A percentile compares a stretch with the other conserved stretches of the same genome.
phyloP scores from a whole-genome alignment of 176 grass and related monocot genomes.

The Carex myosuroides region DNA sequence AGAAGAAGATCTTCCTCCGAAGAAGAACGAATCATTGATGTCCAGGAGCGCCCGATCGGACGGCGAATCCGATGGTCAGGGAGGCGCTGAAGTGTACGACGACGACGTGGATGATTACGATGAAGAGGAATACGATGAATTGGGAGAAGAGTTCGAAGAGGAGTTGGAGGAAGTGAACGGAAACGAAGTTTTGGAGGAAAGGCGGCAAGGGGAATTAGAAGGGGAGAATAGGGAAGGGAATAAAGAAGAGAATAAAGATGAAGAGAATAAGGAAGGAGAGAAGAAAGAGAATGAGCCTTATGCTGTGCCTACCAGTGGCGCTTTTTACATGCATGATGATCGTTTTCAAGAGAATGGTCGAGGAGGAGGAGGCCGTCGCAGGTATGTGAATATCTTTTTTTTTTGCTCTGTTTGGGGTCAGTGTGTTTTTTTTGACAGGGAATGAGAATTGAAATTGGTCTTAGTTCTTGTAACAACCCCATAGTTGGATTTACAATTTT shows the following conservation, averaged over 20 bases:
- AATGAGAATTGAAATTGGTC: neutral
- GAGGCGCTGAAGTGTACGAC: slow-evolving; percentile 66
- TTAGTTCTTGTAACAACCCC: neutral
- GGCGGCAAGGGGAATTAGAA: slow-evolving; percentile 14
- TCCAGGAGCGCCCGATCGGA: slow-evolving; percentile 44
- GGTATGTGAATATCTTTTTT: slow-evolving; percentile 29
- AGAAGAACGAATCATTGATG: neutral
- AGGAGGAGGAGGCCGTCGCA: slow-evolving; percentile 52
- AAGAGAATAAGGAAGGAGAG: slow-evolving; percentile 20
- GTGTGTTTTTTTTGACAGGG: neutral
- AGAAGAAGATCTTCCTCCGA: neutral
- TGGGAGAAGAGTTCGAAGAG: neutral
- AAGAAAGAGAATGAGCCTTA: slow-evolving; percentile 84
- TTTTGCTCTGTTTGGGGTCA: neutral
- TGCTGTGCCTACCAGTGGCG: slow-evolving; percentile 74
- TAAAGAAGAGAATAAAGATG: slow-evolving; percentile 1
- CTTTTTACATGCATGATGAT: slow-evolving; percentile 99
- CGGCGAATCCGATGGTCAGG: slow-evolving; percentile 67
- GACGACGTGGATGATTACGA: slow-evolving; percentile 27
- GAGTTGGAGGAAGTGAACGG: neutral
- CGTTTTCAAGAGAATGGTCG: slow-evolving; percentile 79
- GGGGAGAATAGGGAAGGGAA: slow-evolving; percentile 8
- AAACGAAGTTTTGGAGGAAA: neutral
- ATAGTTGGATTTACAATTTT: neutral
- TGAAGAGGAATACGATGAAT: slow-evolving; percentile 20